Evolutionary conservation across 371 early-diverging fungal species (phyloP).

Genomic region (Mucor piriformis): DNA sequence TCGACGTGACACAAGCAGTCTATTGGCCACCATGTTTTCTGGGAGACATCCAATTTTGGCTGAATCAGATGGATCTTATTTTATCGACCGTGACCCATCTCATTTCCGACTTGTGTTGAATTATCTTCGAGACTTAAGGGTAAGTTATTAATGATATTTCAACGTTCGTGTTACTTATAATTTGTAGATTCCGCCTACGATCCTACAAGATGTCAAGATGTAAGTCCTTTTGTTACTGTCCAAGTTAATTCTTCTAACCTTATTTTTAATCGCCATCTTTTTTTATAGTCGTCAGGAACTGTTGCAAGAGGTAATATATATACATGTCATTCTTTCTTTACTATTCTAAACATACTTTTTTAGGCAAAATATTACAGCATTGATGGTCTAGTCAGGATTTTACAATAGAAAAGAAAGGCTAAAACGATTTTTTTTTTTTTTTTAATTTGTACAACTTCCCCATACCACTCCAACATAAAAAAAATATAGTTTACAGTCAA

Average conservation of each 20-base stretch:
- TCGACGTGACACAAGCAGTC: conserved; percentile 33
- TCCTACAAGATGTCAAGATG: conserved; percentile 34
- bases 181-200: conserved; percentile 34
- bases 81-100: conserved; percentile 44
- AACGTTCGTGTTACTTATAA: not conserved
- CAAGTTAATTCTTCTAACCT: not conserved
- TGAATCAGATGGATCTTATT: conserved; percentile 46
- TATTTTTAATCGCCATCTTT: not conserved
- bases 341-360: not conserved
- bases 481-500: not conserved
- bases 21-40: conserved; percentile 51
- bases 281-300: conserved; percentile 34
- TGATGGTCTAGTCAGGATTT: conserved; percentile 31
- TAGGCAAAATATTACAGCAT: conserved; percentile 48
- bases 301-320: conserved; percentile 37
- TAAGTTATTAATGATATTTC: conserved; percentile 7
- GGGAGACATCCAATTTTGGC: conserved; percentile 35
- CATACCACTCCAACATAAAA: not conserved
- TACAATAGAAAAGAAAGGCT: conserved; percentile 4
- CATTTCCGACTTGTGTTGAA: conserved; percentile 43
- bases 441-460: not conserved
- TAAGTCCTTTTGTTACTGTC: conserved; percentile 13
- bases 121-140: conserved; percentile 38
- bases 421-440: not conserved
- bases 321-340: not conserved